Evolutionary conservation across 2,329 filamentous ascomycete genomes (phyloP), one percentile per base, ranked within the genome.

Genomic region (Trichoderma hamatum): DNA sequence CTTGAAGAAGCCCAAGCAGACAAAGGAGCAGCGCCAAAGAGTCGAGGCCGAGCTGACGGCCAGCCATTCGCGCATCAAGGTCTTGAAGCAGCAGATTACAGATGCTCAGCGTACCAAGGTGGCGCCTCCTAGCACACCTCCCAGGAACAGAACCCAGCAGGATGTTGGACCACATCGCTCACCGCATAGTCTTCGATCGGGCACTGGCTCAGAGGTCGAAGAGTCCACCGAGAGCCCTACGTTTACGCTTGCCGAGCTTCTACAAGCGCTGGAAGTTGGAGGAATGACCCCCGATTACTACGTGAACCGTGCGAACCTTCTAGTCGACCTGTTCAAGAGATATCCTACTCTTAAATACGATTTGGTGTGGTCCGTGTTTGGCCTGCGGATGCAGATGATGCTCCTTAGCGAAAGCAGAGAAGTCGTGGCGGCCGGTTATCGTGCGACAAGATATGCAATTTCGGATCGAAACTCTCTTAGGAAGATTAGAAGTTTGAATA

Each of bases 261-360:
- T 99, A 28, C 94, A 97, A 77, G 93, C 94, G 2, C 83, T 99
- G 49, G 96, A 99, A 78, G 86, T 90, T 14, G 92, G 94, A 76
- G 93, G 92, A 30, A 92, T 97, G 89, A 88, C 89, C 54, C 90
- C 95, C 0, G 96, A 98, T 79, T 97, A 97, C 81, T 99, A 99
- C 77, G 95, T 99, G 64, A 92, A 92, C 70, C 89, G 93, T 71
- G 94, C 94, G 30, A 99, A 99, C 77, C 92, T 89, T 72, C 85
- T 99, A 10, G 96, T 98, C n/a, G 92, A 96, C 71, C 84, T 99
- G n/a, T 97, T 99, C 82, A 97, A 95, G 78, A 88, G 93, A 65
- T 89, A 98, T 79, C 93, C 94, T 1, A 95, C 93, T 1, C 85
- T 99, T 69, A 99, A 99, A 77, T 97, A 98, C 78, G 96, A 99